Evolutionary conservation across 164 flowering plant genomes (phyloP).

Genomic region (Cinnamomum chago): DNA sequence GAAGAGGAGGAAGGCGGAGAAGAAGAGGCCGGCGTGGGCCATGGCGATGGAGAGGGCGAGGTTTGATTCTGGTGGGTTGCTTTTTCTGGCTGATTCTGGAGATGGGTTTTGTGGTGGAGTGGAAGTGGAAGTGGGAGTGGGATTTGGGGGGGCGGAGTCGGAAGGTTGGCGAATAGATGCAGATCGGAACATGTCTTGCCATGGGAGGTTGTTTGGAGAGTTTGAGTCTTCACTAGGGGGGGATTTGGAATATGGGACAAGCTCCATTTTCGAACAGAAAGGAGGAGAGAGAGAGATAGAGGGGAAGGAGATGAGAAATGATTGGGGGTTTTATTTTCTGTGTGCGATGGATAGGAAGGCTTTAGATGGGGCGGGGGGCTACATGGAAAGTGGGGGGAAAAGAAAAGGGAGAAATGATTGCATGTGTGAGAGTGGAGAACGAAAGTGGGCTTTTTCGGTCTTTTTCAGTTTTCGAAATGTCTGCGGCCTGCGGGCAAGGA

Average conservation of each 20-base stretch:
- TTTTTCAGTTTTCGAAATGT: background rate
- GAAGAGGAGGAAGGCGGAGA: constrained; percentile 53
- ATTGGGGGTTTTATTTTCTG: background rate
- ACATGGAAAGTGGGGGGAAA: background rate
- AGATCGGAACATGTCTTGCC: constrained; percentile 96
- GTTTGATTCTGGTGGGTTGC: constrained; percentile 49
- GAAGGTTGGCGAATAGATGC: constrained; percentile 63
- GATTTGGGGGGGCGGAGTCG: background rate
- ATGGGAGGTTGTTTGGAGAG: constrained; percentile 38
- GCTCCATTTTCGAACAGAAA: constrained; percentile 37
- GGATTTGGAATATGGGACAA: constrained; percentile 54
- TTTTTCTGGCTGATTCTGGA: background rate
- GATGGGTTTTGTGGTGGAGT: background rate
- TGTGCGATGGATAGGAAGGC: background rate
- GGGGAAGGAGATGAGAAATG: background rate
- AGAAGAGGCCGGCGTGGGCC: constrained; percentile 89
- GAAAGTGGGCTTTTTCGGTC: background rate
- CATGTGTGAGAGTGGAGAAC: background rate
- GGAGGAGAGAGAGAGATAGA: background rate
- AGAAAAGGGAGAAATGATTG: background rate
- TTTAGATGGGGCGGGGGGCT: background rate
- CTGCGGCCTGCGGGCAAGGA: too few relatives aligned
- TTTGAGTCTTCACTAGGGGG: constrained; percentile 8
- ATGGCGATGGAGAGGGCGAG: constrained; percentile 92
- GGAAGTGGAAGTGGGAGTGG: background rate